Base-by-base conservation (phyloP, 768 basidiomycete genomes). In the Porpolomopsis calyptriformis region DNA sequence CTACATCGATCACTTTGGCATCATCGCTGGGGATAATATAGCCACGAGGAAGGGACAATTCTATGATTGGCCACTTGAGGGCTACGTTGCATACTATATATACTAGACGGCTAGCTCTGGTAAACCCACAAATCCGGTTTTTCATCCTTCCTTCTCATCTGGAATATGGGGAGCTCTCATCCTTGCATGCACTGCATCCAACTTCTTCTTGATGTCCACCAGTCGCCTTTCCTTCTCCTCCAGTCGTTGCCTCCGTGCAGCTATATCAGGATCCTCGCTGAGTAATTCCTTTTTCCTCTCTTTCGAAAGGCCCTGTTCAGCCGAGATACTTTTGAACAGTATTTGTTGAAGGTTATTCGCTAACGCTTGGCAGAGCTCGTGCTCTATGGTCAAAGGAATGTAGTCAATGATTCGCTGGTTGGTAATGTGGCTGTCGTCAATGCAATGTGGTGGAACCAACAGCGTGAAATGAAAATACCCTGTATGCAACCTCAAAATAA, bases 391-490 rank as follows among this genome's bases (percentile, higher is more conserved):
- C 7, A 72, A 55, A 1, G 79, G 77, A 18, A 80, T 42, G 31
- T 69, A 60, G 48, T 82, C 80, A 27, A 77, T 67, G 51, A 77
- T 62, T 8, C 77, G 71, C 80, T 82, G 45, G n/a, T 0, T 9
- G 7, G 40, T 16, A 26, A 26, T 2, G 2, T 35, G 9, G 36
- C 11, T 12, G 24, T 12, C 12, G n/a, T 9, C 5, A 22, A 45
- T 10, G 6, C n/a, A n/a, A n/a, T n/a, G n/a, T n/a, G n/a, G n/a
- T n/a, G n/a, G n/a, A n/a, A n/a, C n/a, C n/a, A n/a, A n/a, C n/a
- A n/a, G n/a, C n/a, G n/a, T n/a, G n/a, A n/a, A 8, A 14, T 12
- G 31, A 39, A 46, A 60, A 16, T 47, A 75, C 77, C 65, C 74
- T 73, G 61, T 66, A 71, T 5, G 77, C 69, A 0, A 79, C 66